phyloP scores from a whole-genome alignment of 1,284 basidiomycete genomes.

The Anthracocystis panici-leucophaei region DNA sequence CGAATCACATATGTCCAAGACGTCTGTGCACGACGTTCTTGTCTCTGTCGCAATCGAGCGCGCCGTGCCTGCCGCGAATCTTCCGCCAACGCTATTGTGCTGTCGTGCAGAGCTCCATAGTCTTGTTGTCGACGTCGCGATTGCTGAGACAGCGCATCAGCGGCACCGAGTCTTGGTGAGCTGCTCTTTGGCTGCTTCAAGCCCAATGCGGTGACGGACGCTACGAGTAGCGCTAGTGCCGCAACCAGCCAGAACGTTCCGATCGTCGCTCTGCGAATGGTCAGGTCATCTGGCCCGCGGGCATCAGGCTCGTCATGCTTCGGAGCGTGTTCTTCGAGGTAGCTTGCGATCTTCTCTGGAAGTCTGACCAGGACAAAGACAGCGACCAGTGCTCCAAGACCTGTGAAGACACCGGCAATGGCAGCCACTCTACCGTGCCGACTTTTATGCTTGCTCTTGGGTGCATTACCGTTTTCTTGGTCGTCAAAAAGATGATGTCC shows the following conservation, averaged over 20 bases:
- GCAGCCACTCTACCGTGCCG: slow-evolving; percentile 51
- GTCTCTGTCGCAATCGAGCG: slow-evolving; percentile 30
- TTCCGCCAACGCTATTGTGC: slow-evolving; percentile 27
- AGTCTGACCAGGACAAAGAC: slow-evolving; percentile 57
- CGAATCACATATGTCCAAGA: slow-evolving; percentile 26
- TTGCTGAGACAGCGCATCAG: slow-evolving; percentile 2
- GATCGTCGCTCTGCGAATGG: slow-evolving; percentile 30
- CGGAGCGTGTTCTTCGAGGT: slow-evolving; percentile 21
- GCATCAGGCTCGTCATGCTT: background rate
- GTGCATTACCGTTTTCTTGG: background rate
- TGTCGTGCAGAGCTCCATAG: slow-evolving; percentile 41
- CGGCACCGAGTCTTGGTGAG: background rate
- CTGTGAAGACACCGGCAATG: slow-evolving; percentile 51
- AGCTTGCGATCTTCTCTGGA: slow-evolving; percentile 43
- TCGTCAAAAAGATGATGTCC: background rate
- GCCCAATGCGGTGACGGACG: slow-evolving; percentile 28
- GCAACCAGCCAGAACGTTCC: slow-evolving; percentile 50
- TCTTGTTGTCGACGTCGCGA: slow-evolving; percentile 13
- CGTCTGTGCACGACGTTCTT: slow-evolving; percentile 18
- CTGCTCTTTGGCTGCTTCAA: slow-evolving; percentile 8
- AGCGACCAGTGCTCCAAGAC: slow-evolving; percentile 48
- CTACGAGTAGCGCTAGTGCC: slow-evolving; percentile 29
- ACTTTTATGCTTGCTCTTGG: background rate
- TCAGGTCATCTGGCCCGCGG: slow-evolving; percentile 15
- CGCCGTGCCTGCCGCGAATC: slow-evolving; percentile 39